Percentiles rank a stretch among this genome's conserved stretches.
These are phyloP conservation scores for Nitzschia sp. DNA, from an alignment of 108 stramenopile genomes.

Conservation along the genomic window DNA sequence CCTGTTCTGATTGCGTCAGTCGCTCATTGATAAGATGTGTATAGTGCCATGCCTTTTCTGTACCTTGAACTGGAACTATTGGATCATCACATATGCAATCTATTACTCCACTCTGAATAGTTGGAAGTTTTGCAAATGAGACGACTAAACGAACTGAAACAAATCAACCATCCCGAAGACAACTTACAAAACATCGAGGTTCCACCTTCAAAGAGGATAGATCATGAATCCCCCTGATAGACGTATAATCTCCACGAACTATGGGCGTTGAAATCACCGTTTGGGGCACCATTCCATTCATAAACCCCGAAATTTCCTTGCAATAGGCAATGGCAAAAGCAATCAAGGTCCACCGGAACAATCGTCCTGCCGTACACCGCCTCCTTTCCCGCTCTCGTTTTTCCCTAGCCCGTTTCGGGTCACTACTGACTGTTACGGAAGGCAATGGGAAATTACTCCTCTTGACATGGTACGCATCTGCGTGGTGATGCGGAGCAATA, in stretches of 20 bases:
- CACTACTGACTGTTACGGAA: constrained; percentile 11
- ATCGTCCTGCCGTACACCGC: neutral
- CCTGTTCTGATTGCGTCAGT: constrained; percentile 4
- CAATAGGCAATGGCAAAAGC: neutral
- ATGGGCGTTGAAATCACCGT: neutral
- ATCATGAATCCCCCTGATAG: constrained; percentile 5
- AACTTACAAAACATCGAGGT: constrained; percentile 17
- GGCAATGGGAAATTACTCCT: neutral
- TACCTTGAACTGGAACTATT: neutral
- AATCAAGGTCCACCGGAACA: neutral
- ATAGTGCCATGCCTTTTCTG: neutral
- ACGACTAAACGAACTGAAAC: neutral
- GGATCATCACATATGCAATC: constrained; percentile 33
- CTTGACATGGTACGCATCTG: neutral
- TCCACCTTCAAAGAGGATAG: neutral
- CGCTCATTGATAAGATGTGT: constrained; percentile 14
- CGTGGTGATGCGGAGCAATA: too few species aligned
- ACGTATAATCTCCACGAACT: constrained; percentile 8
- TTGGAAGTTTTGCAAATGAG: neutral
- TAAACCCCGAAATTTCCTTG: neutral
- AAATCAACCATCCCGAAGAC: too few species aligned
- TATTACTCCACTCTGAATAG: neutral
- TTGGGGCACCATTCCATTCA: constrained; percentile 3
- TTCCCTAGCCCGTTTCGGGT: neutral
- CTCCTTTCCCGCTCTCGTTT: constrained; percentile 3